Base-by-base conservation (phyloP, 2,329 filamentous ascomycete genomes). In the Daldinia sp. region DNA sequence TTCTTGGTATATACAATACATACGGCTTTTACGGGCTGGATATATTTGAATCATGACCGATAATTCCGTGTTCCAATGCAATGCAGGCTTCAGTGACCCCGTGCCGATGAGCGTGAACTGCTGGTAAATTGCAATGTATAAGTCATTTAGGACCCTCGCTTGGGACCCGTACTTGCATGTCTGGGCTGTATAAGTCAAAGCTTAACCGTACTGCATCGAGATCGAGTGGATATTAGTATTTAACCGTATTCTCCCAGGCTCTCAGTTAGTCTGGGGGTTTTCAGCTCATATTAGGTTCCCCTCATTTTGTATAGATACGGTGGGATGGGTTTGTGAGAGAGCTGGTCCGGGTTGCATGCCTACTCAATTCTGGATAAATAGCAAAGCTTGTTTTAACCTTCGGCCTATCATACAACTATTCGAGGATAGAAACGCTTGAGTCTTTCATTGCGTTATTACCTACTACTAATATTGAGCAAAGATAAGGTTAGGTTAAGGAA, bases 21-120 rank as follows among this genome's bases (percentile, higher is more conserved):
- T 59, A 44, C 56, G 10, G 37, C 20, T 61, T 41, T 48, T 62
- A 12, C 55, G 12, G 54, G n/a, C 33, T 26, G 30, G 42, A 58
- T 7, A 30, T 35, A 33, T 35, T 60, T 51, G 18, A 53, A 7
- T 46, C n/a, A 55, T 30, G 35, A n/a, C 33, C 63, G 46, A 42
- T 28, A 39, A 9, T 33, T 37, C 20, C 37, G 13, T 35, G 23
- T 53, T 28, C n/a, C 3, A 23, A 23, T 2, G 20, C 20, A 23
- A 23, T 6, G 9, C 20, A 10, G 15, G 12, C 6, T 6, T 48
- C 13, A 26, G 41, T 63, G 33, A 35, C n/a, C 28, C 28, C 28
- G 26, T 26, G 3, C 48, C 37, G 37, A 12, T 30, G 13, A 44
- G 10, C 23, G 28, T 37, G 26, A 5, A 20, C 20, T 35, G 33